Evolutionary conservation across 345 rosid genomes (phyloP).

Genomic region (Camelina sativa): DNA sequence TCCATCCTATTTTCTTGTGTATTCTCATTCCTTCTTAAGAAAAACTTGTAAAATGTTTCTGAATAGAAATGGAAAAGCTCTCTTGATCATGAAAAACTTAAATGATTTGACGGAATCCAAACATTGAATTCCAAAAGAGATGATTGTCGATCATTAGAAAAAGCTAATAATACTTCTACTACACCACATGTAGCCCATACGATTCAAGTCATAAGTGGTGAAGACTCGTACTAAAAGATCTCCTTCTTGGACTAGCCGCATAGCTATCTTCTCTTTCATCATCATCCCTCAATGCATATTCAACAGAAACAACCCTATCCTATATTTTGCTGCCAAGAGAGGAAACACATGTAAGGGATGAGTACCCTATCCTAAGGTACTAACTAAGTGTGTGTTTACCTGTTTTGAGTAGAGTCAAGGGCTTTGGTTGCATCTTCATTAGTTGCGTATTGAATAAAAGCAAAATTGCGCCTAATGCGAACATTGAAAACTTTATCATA

Average conservation of each 20-base stretch:
- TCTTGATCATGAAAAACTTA: background rate
- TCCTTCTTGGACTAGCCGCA: conserved; percentile 71
- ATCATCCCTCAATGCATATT: conserved; percentile 86
- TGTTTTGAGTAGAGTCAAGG: conserved; percentile 76
- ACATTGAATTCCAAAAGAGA: background rate
- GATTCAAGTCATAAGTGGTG: background rate
- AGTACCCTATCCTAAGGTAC: background rate
- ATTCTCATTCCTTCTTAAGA: background rate
- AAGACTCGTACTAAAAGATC: conserved; percentile 44
- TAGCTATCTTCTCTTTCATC: conserved; percentile 66
- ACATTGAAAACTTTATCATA: conserved; percentile 77
- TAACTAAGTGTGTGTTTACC: conserved; percentile 37
- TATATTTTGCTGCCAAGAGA: conserved; percentile 65
- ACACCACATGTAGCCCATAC: background rate
- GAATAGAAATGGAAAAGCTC: background rate
- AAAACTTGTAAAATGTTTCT: conserved; percentile 25
- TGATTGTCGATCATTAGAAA: background rate
- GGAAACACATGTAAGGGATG: background rate
- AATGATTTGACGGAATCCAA: background rate
- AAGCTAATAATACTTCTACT: conserved; percentile 12
- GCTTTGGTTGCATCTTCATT: conserved; percentile 90
- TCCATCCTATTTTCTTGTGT: conserved; percentile 18
- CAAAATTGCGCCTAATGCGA: conserved; percentile 75
- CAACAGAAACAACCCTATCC: conserved; percentile 85
- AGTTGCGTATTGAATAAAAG: conserved; percentile 79